Percentiles rank a stretch among this genome's conserved stretches.
Evolutionary conservation across 1,284 basidiomycete genomes (phyloP).

Genomic region (Wolfiporia cocos): DNA sequence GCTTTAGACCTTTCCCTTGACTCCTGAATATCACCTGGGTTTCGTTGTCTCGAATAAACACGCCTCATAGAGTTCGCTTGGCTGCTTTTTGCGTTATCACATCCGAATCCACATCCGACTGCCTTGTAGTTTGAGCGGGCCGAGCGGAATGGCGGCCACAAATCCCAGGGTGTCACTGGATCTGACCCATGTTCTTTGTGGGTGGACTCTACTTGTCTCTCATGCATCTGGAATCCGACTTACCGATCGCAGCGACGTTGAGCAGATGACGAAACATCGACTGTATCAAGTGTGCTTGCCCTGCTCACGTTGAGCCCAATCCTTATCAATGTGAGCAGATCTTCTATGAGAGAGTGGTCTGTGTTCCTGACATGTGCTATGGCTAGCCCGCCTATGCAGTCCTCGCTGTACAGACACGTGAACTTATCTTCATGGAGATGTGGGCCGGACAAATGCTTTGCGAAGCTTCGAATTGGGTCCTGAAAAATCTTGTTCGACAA

Average conservation of each 20-base stretch:
- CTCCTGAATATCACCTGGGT: too few species aligned
- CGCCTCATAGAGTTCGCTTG: too few species aligned
- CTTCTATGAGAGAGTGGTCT: not conserved
- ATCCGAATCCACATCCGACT: too few species aligned
- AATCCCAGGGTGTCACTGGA: constrained; percentile 34
- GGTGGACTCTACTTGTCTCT: constrained; percentile 16
- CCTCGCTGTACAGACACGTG: constrained; percentile 70
- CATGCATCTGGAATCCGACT: not conserved
- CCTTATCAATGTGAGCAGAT: constrained; percentile 57
- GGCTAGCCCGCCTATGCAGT: constrained; percentile 74
- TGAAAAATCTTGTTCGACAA: constrained; percentile 68
- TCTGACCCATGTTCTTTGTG: constrained; percentile 65
- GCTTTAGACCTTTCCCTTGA: too few species aligned
- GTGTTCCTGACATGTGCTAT: constrained; percentile 4
- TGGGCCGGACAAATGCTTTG: constrained; percentile 76
- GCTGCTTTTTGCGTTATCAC: too few species aligned
- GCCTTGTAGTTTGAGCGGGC: too few species aligned
- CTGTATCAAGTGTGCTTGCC: constrained; percentile 56
- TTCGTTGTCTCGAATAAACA: too few species aligned
- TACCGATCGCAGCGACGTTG: constrained; percentile 6
- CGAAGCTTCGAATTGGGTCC: constrained; percentile 64
- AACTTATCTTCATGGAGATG: constrained; percentile 75
- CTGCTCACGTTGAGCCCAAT: constrained; percentile 72
- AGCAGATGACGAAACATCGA: constrained; percentile 62
- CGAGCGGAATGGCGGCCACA: too few species aligned